Percentiles rank a stretch among this genome's conserved stretches.
phyloP scores from a whole-genome alignment of 2,329 filamentous ascomycete genomes.

The Fusarium euwallaceae region DNA sequence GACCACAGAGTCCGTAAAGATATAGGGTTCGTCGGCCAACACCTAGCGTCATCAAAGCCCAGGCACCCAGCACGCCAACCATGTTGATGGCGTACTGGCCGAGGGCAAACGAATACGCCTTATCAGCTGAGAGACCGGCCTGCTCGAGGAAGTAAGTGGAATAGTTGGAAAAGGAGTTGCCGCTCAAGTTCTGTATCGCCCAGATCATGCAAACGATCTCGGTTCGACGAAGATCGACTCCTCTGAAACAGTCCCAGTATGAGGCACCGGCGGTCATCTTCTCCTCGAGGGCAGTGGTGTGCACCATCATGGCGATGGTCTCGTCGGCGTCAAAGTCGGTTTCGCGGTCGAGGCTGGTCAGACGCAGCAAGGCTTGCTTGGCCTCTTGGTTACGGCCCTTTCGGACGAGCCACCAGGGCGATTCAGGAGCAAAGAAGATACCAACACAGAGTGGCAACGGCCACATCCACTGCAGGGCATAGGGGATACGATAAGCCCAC shows the following conservation, averaged over 20 bases:
- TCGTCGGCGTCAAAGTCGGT: slow-evolving; percentile 85
- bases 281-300: slow-evolving; percentile 85
- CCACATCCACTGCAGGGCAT: slow-evolving; percentile 84
- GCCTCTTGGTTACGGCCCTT: slow-evolving; percentile 74
- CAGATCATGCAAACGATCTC: slow-evolving; percentile 76
- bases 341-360: slow-evolving; percentile 73
- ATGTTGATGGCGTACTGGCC: slow-evolving; percentile 80
- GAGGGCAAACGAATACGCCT: slow-evolving; percentile 71
- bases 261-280: slow-evolving; percentile 79
- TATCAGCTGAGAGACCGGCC: slow-evolving; percentile 65
- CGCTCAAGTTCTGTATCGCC: slow-evolving; percentile 74
- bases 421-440: slow-evolving; percentile 77
- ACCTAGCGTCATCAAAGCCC: slow-evolving; percentile 82
- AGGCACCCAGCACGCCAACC: slow-evolving; percentile 84
- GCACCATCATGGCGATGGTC: slow-evolving; percentile 92
- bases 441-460: slow-evolving; percentile 75
- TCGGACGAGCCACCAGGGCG: slow-evolving; percentile 82
- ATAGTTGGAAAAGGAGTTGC: slow-evolving; percentile 75
- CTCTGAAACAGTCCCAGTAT: slow-evolving; percentile 88
- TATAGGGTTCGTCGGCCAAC: slow-evolving; percentile 83
- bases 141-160: slow-evolving; percentile 74
- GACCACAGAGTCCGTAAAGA: slow-evolving; percentile 78
- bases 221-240: slow-evolving; percentile 81
- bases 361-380: slow-evolving; percentile 73
- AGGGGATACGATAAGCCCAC: slow-evolving; percentile 79